A percentile compares a stretch with the other conserved stretches of the same genome.
phyloP scores from a whole-genome alignment of 768 basidiomycete genomes.

The Mycena polygramma region DNA sequence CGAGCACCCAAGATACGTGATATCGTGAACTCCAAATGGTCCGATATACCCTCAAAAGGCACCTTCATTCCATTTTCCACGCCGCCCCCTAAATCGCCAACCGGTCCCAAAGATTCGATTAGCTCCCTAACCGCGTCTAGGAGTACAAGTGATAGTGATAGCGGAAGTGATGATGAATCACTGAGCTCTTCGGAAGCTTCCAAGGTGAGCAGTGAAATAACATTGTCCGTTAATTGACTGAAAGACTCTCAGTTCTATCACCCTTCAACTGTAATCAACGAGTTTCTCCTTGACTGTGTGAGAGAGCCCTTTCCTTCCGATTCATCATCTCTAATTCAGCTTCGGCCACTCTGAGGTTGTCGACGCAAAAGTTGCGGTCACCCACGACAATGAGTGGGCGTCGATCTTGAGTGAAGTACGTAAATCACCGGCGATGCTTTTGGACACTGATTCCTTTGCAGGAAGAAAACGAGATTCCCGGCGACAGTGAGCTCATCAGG shows the following conservation, averaged over 20 bases:
- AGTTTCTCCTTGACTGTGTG: not conserved
- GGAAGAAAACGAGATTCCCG: slow-evolving; percentile 2
- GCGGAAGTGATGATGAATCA: not conserved
- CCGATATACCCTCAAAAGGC: not conserved
- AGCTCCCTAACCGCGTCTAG: too few species aligned
- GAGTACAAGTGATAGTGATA: not conserved
- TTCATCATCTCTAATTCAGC: not conserved
- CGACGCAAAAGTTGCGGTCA: not conserved
- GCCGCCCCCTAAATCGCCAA: too few species aligned
- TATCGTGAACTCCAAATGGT: slow-evolving; percentile 9
- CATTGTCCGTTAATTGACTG: not conserved
- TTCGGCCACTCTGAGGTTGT: not conserved
- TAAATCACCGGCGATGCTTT: too few species aligned
- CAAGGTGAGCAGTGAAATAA: not conserved
- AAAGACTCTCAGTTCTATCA: not conserved
- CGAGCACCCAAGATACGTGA: not conserved
- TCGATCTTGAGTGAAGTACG: not conserved
- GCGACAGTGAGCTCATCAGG: not conserved
- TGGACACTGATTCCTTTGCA: not conserved
- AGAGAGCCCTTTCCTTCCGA: not conserved
- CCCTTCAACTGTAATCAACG: not conserved
- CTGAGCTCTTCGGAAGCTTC: not conserved
- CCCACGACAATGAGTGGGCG: not conserved
- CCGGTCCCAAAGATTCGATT: too few species aligned
- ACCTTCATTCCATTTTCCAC: not conserved